Evolutionary conservation across 2,329 filamentous ascomycete species (phyloP).

Genomic region (Colletotrichum aenigma): DNA sequence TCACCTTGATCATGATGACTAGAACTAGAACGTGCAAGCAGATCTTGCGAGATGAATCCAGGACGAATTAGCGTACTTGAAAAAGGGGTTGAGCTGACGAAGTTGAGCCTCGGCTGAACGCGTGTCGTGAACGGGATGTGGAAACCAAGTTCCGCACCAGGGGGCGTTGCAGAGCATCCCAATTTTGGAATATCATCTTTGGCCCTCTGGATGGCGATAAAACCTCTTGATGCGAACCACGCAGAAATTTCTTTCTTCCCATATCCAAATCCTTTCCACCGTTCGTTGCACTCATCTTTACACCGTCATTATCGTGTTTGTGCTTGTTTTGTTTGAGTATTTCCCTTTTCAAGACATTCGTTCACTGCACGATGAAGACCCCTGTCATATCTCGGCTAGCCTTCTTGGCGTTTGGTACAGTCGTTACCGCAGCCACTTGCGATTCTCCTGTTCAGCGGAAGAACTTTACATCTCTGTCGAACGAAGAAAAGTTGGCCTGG

Average conservation of each 20-base stretch:
- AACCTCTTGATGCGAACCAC: not conserved
- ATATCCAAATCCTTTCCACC: no score
- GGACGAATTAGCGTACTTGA: not conserved
- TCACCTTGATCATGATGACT: not conserved
- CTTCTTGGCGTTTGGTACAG: not conserved
- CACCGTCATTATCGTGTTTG: not conserved
- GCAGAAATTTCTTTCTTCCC: no score
- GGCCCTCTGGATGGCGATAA: not conserved
- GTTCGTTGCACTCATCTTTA: fast-evolving
- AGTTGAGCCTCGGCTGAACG: not conserved
- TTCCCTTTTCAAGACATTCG: not conserved
- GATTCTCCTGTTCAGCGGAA: not conserved
- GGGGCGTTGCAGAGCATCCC: not conserved
- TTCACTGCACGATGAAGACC: not conserved
- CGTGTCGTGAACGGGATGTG: not conserved
- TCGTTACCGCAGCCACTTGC: not conserved
- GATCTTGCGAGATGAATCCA: not conserved
- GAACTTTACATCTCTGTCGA: not conserved
- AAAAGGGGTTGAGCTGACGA: not conserved
- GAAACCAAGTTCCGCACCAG: not conserved
- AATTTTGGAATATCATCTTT: not conserved
- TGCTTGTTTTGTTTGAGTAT: not conserved
- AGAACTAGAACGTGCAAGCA: not conserved
- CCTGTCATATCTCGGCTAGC: not conserved
- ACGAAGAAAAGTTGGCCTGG: not conserved